These are phyloP conservation scores for Solanum virginianum DNA, from an alignment of 257 asterid genomes.

Conservation along the genomic window DNA sequence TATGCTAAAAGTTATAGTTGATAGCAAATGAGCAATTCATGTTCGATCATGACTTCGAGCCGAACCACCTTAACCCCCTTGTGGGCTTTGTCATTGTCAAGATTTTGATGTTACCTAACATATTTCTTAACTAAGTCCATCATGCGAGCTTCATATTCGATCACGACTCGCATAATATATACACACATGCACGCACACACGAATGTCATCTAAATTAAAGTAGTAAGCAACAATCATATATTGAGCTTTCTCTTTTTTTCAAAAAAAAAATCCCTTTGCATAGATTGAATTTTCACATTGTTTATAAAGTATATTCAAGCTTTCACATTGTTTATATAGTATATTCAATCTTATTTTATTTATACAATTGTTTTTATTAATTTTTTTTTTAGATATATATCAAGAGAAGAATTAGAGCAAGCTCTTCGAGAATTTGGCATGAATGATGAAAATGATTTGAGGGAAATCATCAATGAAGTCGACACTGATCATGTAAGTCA, in stretches of 20 bases:
- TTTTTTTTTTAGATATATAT: conserved; percentile 30
- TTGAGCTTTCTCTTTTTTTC: not conserved
- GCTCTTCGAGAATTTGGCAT: conserved; percentile 71
- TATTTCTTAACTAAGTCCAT: no score
- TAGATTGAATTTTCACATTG: not conserved
- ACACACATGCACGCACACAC: no score
- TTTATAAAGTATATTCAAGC: not conserved
- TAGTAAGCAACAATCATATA: not conserved
- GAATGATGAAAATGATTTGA: conserved; percentile 55
- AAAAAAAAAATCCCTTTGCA: not conserved
- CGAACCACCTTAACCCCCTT: no score
- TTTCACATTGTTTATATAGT: not conserved
- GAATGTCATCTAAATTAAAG: not conserved
- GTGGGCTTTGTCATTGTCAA: no score
- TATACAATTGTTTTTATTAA: not conserved
- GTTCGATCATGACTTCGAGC: no score
- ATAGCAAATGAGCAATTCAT: no score
- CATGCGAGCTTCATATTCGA: no score
- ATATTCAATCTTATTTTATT: not conserved
- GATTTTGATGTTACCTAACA: no score
- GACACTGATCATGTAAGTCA: conserved; percentile 52
- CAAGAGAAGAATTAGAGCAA: conserved; percentile 74
- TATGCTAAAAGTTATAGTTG: no score
- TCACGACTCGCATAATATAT: no score
- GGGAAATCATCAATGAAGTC: conserved; percentile 62